Conservation (phyloP, 2,329 filamentous ascomycete genomes). For the Penicillium sp. region DNA sequence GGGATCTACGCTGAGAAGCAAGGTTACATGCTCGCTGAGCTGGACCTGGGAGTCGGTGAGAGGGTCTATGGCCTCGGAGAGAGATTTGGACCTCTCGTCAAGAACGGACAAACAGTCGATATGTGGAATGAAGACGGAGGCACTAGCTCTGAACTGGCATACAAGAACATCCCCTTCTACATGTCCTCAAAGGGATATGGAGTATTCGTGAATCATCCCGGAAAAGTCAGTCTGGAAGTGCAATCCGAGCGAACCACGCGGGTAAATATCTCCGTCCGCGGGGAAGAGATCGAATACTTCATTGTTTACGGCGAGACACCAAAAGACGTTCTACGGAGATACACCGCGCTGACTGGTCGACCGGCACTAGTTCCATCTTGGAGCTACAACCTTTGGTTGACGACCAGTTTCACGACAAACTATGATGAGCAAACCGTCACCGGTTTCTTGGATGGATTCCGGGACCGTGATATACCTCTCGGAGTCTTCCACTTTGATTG, state of each 20-base stretch:
- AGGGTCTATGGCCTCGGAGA: slow-evolving; percentile 69
- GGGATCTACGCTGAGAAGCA: slow-evolving; percentile 35
- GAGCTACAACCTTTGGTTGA: slow-evolving; percentile 73
- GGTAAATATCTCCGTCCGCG: slow-evolving; percentile 63
- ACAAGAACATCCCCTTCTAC: slow-evolving; percentile 40
- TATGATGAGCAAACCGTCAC: slow-evolving; percentile 66
- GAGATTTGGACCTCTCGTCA: slow-evolving; percentile 70
- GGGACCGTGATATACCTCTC: slow-evolving; percentile 57
- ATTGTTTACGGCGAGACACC: slow-evolving; percentile 66
- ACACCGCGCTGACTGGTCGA: slow-evolving; percentile 61
- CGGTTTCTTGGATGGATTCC: slow-evolving; percentile 63
- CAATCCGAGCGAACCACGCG: slow-evolving; percentile 67
- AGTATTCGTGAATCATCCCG: slow-evolving; percentile 66
- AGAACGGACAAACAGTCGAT: slow-evolving; percentile 63
- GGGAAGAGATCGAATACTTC: slow-evolving; percentile 67
- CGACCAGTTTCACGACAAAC: slow-evolving; percentile 64
- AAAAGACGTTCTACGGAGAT: slow-evolving; percentile 64
- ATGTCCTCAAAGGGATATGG: slow-evolving; percentile 63
- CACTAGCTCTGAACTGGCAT: slow-evolving; percentile 36
- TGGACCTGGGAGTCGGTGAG: slow-evolving; percentile 48
- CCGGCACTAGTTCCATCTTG: slow-evolving; percentile 62
- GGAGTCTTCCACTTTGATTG: slow-evolving; percentile 72
- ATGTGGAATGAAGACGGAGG: slow-evolving; percentile 57
- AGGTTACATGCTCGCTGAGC: slow-evolving; percentile 37
- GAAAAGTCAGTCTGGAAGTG: slow-evolving; percentile 65